Conservation (phyloP, 2,329 filamentous ascomycete species). For the Cordyceps pruinosa region DNA sequence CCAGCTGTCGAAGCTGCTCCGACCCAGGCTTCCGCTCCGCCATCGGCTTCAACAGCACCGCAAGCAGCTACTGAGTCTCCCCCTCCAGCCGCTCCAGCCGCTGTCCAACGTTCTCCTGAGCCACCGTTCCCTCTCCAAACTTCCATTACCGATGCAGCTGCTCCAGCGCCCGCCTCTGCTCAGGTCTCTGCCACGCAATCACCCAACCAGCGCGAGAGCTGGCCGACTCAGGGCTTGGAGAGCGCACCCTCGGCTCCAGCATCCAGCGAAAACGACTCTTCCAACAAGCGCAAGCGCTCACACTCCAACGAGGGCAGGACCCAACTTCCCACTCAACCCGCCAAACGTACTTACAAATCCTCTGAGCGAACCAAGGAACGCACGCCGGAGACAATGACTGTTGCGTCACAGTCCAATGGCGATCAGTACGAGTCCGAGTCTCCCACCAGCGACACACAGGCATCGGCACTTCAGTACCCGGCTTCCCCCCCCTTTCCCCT, state of each 20-base stretch:
- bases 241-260: conserved; percentile 32
- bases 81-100: neutral
- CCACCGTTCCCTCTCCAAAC: neutral
- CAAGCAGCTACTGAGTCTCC: conserved; percentile 21
- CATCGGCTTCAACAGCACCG: conserved; percentile 14
- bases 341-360: conserved; percentile 21
- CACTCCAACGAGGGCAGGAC: conserved; percentile 48
- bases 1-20: neutral
- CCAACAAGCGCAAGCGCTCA: conserved; percentile 65
- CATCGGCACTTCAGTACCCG: conserved; percentile 37
- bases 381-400: conserved; percentile 35
- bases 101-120: neutral
- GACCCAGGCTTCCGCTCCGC: neutral
- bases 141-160: conserved; percentile 14
- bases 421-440: conserved; percentile 38
- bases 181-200: neutral
- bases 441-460: conserved; percentile 35
- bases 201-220: conserved; percentile 32
- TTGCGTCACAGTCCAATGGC: conserved; percentile 33
- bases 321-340: conserved; percentile 21
- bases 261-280: conserved; percentile 40
- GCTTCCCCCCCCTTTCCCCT: conserved; percentile 12
- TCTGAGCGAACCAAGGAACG: conserved; percentile 20
- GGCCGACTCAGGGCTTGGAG: conserved; percentile 35
- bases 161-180: conserved; percentile 15